Evolutionary conservation across 2,329 filamentous ascomycete species (phyloP).

Genomic region (Trichoderma lentiforme): DNA sequence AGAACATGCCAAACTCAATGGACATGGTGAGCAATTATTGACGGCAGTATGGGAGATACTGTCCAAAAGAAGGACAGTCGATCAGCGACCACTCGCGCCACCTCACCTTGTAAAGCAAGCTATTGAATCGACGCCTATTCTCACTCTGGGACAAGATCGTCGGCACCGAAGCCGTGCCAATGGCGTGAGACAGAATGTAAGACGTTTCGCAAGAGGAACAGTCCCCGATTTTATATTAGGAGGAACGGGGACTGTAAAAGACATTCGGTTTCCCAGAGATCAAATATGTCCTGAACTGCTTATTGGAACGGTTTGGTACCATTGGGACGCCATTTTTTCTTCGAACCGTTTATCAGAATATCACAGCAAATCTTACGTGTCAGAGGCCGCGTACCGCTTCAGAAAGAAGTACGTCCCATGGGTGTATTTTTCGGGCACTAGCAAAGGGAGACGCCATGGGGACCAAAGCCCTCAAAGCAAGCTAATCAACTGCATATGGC

Average conservation of each 20-base stretch:
- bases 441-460: neutral
- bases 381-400: neutral
- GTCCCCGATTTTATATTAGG: neutral
- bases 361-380: neutral
- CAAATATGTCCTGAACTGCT: fast-evolving
- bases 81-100: neutral
- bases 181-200: no score
- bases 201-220: no score
- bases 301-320: neutral
- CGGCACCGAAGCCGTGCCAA: neutral
- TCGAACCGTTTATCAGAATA: neutral
- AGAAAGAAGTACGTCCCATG: neutral
- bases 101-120: neutral
- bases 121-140: neutral
- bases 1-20: no score
- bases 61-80: neutral
- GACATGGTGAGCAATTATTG: no score
- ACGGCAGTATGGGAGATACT: neutral
- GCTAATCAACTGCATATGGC: neutral
- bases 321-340: neutral
- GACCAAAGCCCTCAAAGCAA: neutral
- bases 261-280: fast-evolving
- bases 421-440: neutral
- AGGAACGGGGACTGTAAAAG: neutral
- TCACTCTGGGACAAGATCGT: neutral